Percentiles rank a stretch among this genome's conserved stretches.
These are phyloP conservation scores for Fusarium albidum DNA, from an alignment of 2,329 filamentous ascomycete species.

Conservation along the genomic window DNA sequence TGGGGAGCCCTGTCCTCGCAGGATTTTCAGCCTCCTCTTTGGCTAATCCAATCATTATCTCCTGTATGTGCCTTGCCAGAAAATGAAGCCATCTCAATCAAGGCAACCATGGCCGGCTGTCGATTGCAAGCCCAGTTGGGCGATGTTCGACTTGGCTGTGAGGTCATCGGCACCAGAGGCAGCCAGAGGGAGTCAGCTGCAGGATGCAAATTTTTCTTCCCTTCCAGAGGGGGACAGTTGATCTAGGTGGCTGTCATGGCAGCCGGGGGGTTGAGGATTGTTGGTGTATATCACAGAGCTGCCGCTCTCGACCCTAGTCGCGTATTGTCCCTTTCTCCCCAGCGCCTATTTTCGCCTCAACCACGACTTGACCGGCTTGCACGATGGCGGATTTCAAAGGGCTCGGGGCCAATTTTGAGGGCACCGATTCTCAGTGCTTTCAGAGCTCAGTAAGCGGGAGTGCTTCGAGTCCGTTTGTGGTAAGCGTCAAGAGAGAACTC, in stretches of 20 bases:
- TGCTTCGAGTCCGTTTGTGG: constrained; percentile 37
- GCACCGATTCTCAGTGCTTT: constrained; percentile 25
- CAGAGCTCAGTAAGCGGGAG: constrained; percentile 37
- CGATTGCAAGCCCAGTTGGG: constrained; percentile 7
- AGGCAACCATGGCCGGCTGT: constrained; percentile 28
- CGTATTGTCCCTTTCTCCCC: not conserved
- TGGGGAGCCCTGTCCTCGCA: constrained; percentile 1
- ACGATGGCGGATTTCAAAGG: constrained; percentile 35
- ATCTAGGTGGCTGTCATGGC: constrained; percentile 1
- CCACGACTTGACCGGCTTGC: not conserved
- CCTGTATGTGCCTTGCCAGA: constrained; percentile 25
- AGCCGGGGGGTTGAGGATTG: constrained; percentile 2
- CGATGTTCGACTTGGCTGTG: constrained; percentile 1
- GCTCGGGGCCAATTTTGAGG: constrained; percentile 36
- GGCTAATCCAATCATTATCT: constrained; percentile 2
- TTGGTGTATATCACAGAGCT: constrained; percentile 18
- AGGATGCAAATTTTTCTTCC: constrained; percentile 27
- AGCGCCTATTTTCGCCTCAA: not conserved
- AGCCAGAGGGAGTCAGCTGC: constrained; percentile 29
- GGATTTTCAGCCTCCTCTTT: constrained; percentile 8
- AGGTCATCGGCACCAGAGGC: constrained; percentile 16
- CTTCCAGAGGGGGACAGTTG: not conserved
- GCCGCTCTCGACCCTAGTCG: not conserved
- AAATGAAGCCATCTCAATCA: constrained; percentile 14
- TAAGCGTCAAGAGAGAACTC: constrained; percentile 8